Conservation (phyloP, 768 basidiomycete genomes). For the Termitomyces sp. region DNA sequence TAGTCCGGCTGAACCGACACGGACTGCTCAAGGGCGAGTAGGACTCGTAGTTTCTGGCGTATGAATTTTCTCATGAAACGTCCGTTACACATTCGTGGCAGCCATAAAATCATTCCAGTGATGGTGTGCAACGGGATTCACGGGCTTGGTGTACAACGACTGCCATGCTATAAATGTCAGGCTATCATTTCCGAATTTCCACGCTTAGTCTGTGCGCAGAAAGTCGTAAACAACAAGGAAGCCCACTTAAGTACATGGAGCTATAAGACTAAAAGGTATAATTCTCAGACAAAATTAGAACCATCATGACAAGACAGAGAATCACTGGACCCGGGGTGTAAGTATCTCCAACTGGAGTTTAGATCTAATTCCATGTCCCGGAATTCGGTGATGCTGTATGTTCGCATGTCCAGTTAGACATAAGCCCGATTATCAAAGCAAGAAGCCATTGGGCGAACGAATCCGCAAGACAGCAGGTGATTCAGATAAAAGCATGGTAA, state of each 20-base stretch:
- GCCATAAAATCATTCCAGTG: neutral
- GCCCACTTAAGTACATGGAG: neutral
- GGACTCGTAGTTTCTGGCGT: neutral
- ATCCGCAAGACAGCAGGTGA: neutral
- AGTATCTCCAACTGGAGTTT: neutral
- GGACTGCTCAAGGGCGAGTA: neutral
- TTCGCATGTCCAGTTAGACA: neutral
- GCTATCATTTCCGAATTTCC: neutral
- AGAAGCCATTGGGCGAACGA: neutral
- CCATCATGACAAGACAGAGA: neutral
- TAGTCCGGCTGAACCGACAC: neutral
- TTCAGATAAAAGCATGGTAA: neutral
- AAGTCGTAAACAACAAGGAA: too few relatives aligned
- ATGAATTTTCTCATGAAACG: neutral
- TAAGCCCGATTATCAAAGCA: neutral
- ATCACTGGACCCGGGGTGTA: neutral
- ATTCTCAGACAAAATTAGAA: neutral
- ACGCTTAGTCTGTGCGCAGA: neutral
- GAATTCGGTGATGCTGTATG: neutral
- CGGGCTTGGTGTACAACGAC: neutral
- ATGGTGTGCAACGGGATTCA: neutral
- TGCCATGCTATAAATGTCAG: neutral
- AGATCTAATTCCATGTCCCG: neutral
- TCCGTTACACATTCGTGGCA: neutral
- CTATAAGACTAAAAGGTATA: neutral